Evolutionary conservation across 148 eudicot species (phyloP).

Genomic region (Camellia granthamiana): DNA sequence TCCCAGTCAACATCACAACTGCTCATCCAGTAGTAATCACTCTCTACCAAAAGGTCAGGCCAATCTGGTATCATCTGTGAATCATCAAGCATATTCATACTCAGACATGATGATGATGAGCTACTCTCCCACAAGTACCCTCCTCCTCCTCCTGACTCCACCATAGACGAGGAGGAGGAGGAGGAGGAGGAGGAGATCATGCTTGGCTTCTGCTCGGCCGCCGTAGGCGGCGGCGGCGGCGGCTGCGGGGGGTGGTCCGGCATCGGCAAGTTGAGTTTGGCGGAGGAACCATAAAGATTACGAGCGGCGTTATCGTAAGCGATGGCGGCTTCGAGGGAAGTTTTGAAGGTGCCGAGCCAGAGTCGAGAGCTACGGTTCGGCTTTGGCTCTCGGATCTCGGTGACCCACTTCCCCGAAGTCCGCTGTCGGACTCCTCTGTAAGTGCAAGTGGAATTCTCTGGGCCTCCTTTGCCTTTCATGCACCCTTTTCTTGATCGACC

Average conservation of each 20-base stretch:
- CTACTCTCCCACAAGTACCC: not conserved
- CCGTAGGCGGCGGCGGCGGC: not conserved
- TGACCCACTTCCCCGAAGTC: slow-evolving; percentile 22
- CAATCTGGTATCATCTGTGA: not conserved
- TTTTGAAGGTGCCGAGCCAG: slow-evolving; percentile 19
- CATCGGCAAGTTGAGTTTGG: slow-evolving; percentile 15
- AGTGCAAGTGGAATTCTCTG: slow-evolving; percentile 16
- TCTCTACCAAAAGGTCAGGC: slow-evolving; percentile 8
- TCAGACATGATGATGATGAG: too few relatives aligned
- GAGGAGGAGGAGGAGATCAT: not conserved
- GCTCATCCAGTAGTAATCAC: slow-evolving; percentile 8
- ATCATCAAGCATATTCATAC: not conserved
- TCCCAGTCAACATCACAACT: not conserved
- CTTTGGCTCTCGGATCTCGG: slow-evolving; percentile 16
- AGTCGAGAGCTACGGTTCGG: slow-evolving; percentile 5
- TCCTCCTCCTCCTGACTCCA: not conserved
- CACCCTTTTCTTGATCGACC: slow-evolving; percentile 19
- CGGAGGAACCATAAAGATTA: slow-evolving; percentile 16
- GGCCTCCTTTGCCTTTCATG: slow-evolving; percentile 26
- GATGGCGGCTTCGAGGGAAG: slow-evolving; percentile 8
- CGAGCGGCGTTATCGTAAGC: slow-evolving; percentile 12
- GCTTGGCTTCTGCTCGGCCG: too few relatives aligned
- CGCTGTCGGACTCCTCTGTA: slow-evolving; percentile 20
- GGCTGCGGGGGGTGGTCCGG: not conserved
- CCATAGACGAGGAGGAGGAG: too few relatives aligned